Conservation (phyloP, 306 rosid genomes). For the Quercus aquifolioides region DNA sequence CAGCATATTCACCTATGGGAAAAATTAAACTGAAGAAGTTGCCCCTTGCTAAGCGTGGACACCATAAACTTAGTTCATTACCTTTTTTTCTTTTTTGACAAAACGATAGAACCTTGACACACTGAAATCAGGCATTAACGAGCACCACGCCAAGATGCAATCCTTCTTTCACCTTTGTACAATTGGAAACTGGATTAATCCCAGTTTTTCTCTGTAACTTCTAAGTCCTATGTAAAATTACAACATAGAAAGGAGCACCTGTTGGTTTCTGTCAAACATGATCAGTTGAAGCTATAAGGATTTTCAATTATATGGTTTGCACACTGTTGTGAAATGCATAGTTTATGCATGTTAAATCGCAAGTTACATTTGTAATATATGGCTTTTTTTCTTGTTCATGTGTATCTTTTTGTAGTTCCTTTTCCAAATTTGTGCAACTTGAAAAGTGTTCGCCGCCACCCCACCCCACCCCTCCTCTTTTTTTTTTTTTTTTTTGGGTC, state of each 20-base stretch:
- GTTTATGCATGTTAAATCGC: not conserved
- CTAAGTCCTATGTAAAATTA: not conserved
- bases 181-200: not conserved
- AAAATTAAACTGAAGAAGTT: not conserved
- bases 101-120: not conserved
- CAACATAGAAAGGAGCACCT: not conserved
- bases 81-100: not conserved
- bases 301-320: not conserved
- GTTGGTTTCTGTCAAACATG: not conserved
- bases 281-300: not conserved
- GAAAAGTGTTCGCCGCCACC: not conserved
- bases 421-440: not conserved
- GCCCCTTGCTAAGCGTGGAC: too few species aligned
- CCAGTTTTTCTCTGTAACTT: not conserved
- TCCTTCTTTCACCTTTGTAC: not conserved
- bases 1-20: not conserved
- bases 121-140: not conserved
- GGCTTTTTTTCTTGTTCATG: not conserved
- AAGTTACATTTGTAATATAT: not conserved
- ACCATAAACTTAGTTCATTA: not conserved
- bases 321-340: not conserved
- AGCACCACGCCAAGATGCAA: not conserved
- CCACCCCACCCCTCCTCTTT: too few species aligned
- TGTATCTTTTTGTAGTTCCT: not conserved
- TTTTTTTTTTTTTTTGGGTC: not conserved